A percentile compares a stretch with the other conserved stretches of the same genome.
phyloP scores from a whole-genome alignment of 371 early-diverging fungal species.

The Nematocida ausubeli region DNA sequence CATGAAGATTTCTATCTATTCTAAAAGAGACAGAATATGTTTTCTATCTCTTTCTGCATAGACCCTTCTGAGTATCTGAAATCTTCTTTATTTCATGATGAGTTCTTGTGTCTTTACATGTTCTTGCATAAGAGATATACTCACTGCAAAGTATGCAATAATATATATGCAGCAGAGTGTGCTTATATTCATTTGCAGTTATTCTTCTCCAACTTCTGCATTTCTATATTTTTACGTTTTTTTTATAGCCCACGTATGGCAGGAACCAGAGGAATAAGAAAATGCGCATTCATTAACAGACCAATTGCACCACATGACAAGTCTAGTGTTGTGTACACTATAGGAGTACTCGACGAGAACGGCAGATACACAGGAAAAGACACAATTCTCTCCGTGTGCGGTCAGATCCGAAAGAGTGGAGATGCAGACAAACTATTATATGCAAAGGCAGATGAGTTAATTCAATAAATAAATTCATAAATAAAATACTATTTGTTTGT shows the following conservation, averaged over 20 bases:
- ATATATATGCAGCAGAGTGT: no score
- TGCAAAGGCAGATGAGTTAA: slow-evolving; percentile 53
- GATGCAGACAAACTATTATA: slow-evolving; percentile 60
- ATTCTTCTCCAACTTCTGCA: no score
- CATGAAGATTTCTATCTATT: background rate
- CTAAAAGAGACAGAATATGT: background rate
- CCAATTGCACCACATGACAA: slow-evolving; percentile 67
- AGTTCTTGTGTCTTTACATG: no score
- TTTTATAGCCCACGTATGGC: slow-evolving; percentile 10
- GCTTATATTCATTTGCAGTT: no score
- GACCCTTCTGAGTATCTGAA: background rate
- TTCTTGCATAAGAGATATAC: no score
- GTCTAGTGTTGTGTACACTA: slow-evolving; percentile 63
- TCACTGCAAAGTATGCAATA: no score
- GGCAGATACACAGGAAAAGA: slow-evolving; percentile 64
- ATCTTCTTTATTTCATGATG: background rate
- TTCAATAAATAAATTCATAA: slow-evolving; percentile 38
- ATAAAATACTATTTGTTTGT: slow-evolving; percentile 5
- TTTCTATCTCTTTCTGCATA: background rate
- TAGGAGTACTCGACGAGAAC: slow-evolving; percentile 62
- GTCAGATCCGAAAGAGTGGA: slow-evolving; percentile 65
- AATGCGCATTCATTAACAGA: slow-evolving; percentile 65
- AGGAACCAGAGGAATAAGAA: slow-evolving; percentile 52
- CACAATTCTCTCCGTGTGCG: slow-evolving; percentile 63
- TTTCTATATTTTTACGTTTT: slow-evolving; percentile 41